Evolutionary conservation across 352 stramenopile genomes (phyloP), one percentile per base, ranked within the genome.

Genomic region (Pythium brassicae): DNA sequence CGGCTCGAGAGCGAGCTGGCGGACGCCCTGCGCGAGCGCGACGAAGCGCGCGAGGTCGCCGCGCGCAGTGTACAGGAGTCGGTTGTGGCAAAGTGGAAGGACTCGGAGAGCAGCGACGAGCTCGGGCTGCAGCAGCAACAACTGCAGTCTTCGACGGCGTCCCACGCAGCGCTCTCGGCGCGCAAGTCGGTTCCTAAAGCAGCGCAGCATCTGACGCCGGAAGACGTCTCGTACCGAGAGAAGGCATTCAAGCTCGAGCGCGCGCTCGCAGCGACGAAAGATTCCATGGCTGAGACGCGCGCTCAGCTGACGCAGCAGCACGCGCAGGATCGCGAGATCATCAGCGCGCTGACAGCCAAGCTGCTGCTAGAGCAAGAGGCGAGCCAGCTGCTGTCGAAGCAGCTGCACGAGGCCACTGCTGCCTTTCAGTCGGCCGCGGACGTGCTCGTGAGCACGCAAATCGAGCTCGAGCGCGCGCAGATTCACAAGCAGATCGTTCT

Each of bases 231-330:
- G 19, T 80, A 83, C 35, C 61, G 77, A 35, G 71, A 79, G 15
- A 78, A 76, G 27, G 78, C 64, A 19, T 78, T 85, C 42, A 71
- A 73, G 35, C 63, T 92, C 25, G 78, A 92, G 29, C 69, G 74
- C 37, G 66, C 75, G 17, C 57, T 92, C 9, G 63, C 65, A 0
- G 50, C 66, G 9, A 63, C 71, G 6, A 87, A 89, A 26, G 55
- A 74, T 17, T 55, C 64, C 0, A 63, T 87, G 15, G 53, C 46
- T 5, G 51, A 67, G 7, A 32, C 75, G 17, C 70, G 80, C 54
- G 54, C 68, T 0, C 57, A 64, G 11, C 47, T 89, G 15, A 32
- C 51, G 1, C 50, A 57, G 0, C 71, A 77, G 52, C 68, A 67
- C 25, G 39, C 62, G 8, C 65, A 63, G 11, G 65, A 77, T 50